A percentile compares a stretch with the other conserved stretches of the same genome.
Evolutionary conservation across 2,329 filamentous ascomycete genomes (phyloP).

Genomic region (Zelopaecilomyces penicillatus): DNA sequence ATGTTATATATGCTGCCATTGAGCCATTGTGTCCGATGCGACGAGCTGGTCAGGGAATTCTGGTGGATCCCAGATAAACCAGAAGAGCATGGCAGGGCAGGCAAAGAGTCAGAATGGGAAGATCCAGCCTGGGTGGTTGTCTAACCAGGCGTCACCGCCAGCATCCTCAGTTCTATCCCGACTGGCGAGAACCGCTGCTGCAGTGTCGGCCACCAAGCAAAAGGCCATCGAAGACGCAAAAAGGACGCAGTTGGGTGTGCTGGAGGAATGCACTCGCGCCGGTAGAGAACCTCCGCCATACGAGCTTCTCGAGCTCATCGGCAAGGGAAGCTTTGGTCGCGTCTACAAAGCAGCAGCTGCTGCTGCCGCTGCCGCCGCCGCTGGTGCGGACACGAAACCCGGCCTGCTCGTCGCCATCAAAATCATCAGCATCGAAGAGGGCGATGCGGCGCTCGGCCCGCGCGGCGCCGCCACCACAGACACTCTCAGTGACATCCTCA

Average conservation of each 20-base stretch:
- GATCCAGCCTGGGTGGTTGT: too few species aligned
- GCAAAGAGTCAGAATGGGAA: too few species aligned
- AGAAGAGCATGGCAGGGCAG: too few species aligned
- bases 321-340: constrained; percentile 64
- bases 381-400: constrained; percentile 13
- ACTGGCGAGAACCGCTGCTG: not conserved
- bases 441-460: constrained; percentile 49
- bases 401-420: constrained; percentile 56
- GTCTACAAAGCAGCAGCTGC: constrained; percentile 57
- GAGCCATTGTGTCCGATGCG: too few species aligned
- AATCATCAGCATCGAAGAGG: constrained; percentile 69
- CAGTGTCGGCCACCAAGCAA: constrained; percentile 27
- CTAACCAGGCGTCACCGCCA: too few species aligned
- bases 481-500: constrained; percentile 55
- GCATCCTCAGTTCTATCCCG: too few species aligned
- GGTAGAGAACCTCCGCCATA: constrained; percentile 56
- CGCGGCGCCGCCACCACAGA: constrained; percentile 48
- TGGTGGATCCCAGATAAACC: too few species aligned
- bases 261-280: constrained; percentile 50
- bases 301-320: constrained; percentile 59
- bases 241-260: constrained; percentile 55
- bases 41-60: too few species aligned
- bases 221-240: constrained; percentile 60
- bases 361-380: constrained; percentile 9
- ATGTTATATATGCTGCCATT: too few species aligned